Percentiles rank a stretch among this genome's conserved stretches.
These are phyloP conservation scores for Zangia roseola DNA, from an alignment of 768 basidiomycete genomes.

Conservation along the genomic window DNA sequence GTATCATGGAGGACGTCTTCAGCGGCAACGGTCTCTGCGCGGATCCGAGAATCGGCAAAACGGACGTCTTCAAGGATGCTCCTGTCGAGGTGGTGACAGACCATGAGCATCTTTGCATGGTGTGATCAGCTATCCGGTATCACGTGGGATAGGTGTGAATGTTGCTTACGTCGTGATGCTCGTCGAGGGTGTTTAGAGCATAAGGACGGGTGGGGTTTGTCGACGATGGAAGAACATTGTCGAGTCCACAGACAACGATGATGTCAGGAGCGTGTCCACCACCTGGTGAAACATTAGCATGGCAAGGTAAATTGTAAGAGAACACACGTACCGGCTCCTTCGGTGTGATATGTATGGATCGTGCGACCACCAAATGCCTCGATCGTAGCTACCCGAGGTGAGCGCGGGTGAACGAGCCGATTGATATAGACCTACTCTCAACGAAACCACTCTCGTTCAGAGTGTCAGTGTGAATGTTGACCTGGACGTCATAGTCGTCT, in stretches of 20 bases:
- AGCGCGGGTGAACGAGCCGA: neutral
- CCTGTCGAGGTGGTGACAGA: conserved; percentile 95
- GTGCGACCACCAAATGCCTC: conserved; percentile 86
- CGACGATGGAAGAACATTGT: conserved; percentile 92
- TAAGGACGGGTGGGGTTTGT: conserved; percentile 97
- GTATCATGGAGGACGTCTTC: conserved; percentile 93
- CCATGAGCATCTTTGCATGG: conserved; percentile 88
- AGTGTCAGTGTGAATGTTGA: conserved; percentile 94
- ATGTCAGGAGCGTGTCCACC: conserved; percentile 98
- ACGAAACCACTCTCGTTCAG: conserved; percentile 97
- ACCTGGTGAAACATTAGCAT: conserved; percentile 39
- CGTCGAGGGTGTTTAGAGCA: conserved; percentile 87
- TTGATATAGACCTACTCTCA: conserved; percentile 59
- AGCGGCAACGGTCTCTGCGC: conserved; percentile 95
- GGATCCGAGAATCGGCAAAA: conserved; percentile 96
- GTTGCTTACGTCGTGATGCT: conserved; percentile 88
- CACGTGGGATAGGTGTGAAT: neutral
- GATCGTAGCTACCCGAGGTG: conserved; percentile 63
- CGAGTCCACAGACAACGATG: conserved; percentile 89
- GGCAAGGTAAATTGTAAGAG: neutral
- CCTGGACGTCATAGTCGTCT: conserved; percentile 93
- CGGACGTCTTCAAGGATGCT: conserved; percentile 91
- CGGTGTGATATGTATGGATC: conserved; percentile 96
- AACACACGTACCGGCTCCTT: conserved; percentile 74
- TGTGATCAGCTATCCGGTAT: neutral